Evolutionary conservation across 1,139 yeast species (phyloP).

Genomic region (Blastobotrys illinoisensis): DNA sequence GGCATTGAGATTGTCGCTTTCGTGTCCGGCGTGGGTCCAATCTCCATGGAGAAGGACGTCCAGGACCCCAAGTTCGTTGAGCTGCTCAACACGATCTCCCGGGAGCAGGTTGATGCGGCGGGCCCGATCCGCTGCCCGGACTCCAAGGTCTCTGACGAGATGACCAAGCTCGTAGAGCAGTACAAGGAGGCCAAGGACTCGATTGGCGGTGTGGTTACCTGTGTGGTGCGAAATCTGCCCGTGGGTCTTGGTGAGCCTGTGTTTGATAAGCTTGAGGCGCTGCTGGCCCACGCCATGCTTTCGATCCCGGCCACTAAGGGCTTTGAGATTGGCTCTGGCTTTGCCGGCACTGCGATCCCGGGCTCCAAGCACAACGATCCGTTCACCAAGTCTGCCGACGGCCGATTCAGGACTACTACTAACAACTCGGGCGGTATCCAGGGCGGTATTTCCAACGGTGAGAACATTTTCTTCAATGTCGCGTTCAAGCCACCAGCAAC

Average conservation of each 20-base stretch:
- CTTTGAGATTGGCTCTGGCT: constrained; percentile 95
- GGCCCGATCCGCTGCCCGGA: constrained; percentile 97
- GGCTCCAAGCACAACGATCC: constrained; percentile 94
- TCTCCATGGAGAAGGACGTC: constrained; percentile 71
- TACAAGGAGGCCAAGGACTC: constrained; percentile 87
- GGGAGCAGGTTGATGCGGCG: constrained; percentile 79
- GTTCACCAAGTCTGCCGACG: constrained; percentile 41
- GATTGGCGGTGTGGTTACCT: constrained; percentile 96
- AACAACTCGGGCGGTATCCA: constrained; percentile 96
- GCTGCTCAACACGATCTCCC: constrained; percentile 66
- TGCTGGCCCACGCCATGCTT: constrained; percentile 94
- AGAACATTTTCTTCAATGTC: constrained; percentile 84
- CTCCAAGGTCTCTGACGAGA: constrained; percentile 57
- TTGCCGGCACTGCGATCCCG: constrained; percentile 79
- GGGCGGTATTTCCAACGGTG: constrained; percentile 97
- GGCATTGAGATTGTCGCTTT: constrained; percentile 94
- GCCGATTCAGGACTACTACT: constrained; percentile 73
- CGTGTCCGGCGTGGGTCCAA: constrained; percentile 82
- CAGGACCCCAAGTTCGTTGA: constrained; percentile 58
- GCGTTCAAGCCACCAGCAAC: constrained; percentile 99
- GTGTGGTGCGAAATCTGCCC: constrained; percentile 92
- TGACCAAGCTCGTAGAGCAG: constrained; percentile 83
- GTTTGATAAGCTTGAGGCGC: constrained; percentile 92
- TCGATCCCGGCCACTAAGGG: constrained; percentile 98
- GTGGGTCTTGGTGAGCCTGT: constrained; percentile 96